Evolutionary conservation across 192 early-diverging fungal genomes (phyloP).

Genomic region (Coemansia sp.): DNA sequence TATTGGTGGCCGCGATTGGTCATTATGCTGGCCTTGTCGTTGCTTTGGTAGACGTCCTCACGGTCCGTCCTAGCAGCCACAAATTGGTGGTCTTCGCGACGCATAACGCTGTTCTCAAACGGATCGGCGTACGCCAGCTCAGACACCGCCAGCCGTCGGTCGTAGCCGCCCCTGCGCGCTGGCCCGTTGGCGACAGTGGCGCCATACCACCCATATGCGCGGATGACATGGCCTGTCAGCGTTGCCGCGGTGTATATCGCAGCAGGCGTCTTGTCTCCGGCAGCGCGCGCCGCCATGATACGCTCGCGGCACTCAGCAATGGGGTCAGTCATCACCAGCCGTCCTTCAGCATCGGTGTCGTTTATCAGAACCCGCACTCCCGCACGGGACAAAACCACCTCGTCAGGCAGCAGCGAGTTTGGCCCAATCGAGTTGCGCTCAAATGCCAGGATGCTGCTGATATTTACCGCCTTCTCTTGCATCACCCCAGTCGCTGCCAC

Average conservation of each 20-base stretch:
- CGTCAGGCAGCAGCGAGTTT: conserved; percentile 80
- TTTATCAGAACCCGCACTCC: conserved; percentile 78
- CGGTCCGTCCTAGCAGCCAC: conserved; percentile 65
- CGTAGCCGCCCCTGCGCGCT: conserved; percentile 64
- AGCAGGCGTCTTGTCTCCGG: conserved; percentile 48
- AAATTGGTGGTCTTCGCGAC: conserved; percentile 75
- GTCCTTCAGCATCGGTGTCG: conserved; percentile 91
- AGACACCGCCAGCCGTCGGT: conserved; percentile 62
- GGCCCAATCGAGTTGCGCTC: conserved; percentile 85
- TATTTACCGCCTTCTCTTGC: conserved; percentile 66
- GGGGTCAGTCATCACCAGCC: conserved; percentile 86
- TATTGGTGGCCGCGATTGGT: conserved; percentile 85
- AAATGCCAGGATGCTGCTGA: conserved; percentile 73
- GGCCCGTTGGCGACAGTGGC: conserved; percentile 78
- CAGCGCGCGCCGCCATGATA: conserved; percentile 62
- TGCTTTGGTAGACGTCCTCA: conserved; percentile 86
- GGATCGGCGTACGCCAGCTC: conserved; percentile 78
- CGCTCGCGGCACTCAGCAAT: conserved; percentile 74
- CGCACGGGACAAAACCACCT: conserved; percentile 75
- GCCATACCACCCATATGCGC: conserved; percentile 77
- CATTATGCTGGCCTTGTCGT: conserved; percentile 67
- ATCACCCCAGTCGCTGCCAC: conserved; percentile 69
- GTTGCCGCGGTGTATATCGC: conserved; percentile 84
- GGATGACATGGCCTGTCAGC: conserved; percentile 82
- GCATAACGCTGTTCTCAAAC: conserved; percentile 78